Conservation (phyloP, 441 rosid species). For the Pelargonium myrrhifolium region DNA sequence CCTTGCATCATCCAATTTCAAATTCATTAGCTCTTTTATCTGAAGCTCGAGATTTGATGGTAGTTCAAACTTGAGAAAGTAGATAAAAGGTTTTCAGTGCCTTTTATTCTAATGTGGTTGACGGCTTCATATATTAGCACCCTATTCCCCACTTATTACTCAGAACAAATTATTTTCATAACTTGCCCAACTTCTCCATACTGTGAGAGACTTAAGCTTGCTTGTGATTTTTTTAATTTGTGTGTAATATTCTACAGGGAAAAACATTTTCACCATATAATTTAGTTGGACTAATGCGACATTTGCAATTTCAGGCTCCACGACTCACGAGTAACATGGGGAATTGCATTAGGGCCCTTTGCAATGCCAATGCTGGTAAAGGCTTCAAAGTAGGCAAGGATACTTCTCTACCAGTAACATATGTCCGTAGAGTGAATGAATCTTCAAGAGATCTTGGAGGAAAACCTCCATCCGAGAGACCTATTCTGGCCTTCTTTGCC, state of each 20-base stretch:
- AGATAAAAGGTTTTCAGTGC: too few relatives aligned
- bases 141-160: background rate
- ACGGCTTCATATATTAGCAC: background rate
- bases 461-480: conserved; percentile 48
- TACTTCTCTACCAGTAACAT: conserved; percentile 65
- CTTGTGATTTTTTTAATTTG: background rate
- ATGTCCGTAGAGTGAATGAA: conserved; percentile 48
- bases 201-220: too few relatives aligned
- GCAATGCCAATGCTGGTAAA: conserved; percentile 68
- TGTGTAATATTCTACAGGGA: conserved; percentile 1
- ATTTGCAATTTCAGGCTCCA: conserved; percentile 47
- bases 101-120: background rate
- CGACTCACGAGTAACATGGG: conserved; percentile 47
- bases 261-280: background rate
- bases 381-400: conserved; percentile 72
- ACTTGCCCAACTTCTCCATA: background rate
- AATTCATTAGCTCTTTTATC: background rate
- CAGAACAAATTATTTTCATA: background rate
- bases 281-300: conserved; percentile 18
- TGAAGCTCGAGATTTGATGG: background rate
- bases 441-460: conserved; percentile 65
- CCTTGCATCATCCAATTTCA: conserved; percentile 8
- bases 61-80: background rate
- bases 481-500: conserved; percentile 75
- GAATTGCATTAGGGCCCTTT: conserved; percentile 59